Evolutionary conservation across 192 early-diverging fungal species (phyloP), one percentile per base, ranked within the genome.

Genomic region (Martensiomyces pterosporus): DNA sequence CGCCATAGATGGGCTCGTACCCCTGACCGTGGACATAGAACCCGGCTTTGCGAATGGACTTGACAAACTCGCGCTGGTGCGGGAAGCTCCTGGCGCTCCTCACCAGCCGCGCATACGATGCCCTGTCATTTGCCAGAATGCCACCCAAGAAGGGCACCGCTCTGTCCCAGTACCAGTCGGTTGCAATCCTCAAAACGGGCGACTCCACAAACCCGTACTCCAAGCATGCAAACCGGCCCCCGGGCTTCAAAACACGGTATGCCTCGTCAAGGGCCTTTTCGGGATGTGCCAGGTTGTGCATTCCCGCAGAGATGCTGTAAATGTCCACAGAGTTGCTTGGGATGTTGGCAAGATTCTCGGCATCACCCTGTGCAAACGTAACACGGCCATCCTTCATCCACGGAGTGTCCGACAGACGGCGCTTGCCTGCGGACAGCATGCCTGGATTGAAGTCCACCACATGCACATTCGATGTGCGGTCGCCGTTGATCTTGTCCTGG

Each of bases 241-340:
- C 94, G 2, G 87, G 88, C 69, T 91, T 92, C 24, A 98, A 66
- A 13, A 96, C 91, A 24, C 94, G 82, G 60, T 89, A 86, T 8
- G 94, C 94, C 60, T 94, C 89, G 33, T 66, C 64, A 22, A 98
- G 65, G 3, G 92, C 94, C 8, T 62, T 71, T 51, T 93, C 90
- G 9, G 92, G 75, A 49, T 96, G 84, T 2, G 94, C 92, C 64
- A 89, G 85, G 73, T n/a, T n/a, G n/a, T n/a, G n/a, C n/a, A n/a
- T n/a, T n/a, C n/a, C n/a, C n/a, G n/a, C n/a, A n/a, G n/a, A 92
- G 46, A 98, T 98, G 8, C 91, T 93, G 65, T 93, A 98, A 4
- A 84, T 84, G 61, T 98, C 94, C 36, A 90, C 80, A 5, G 86
- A 88, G 33, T 80, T 79, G 55, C 85, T 82, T 16, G 84, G 74